Evolutionary conservation across 2,329 filamentous ascomycete species (phyloP).

Genomic region (Ophiostoma sp.): DNA sequence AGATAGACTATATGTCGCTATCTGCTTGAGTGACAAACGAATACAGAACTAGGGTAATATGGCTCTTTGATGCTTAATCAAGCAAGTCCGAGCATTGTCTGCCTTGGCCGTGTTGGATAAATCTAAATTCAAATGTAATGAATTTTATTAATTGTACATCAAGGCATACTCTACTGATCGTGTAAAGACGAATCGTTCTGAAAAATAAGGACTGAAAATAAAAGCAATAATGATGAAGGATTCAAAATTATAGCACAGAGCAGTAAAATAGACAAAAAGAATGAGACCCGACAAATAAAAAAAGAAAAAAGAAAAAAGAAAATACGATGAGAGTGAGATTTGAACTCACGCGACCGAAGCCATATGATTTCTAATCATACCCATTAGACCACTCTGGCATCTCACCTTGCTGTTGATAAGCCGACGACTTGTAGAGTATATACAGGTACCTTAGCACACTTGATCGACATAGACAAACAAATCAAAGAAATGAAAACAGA

Average conservation of each 20-base stretch:
- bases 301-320: slow-evolving; percentile 5
- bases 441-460: neutral
- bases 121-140: too few species aligned
- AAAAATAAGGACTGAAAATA: neutral
- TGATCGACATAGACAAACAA: neutral
- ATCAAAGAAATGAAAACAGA: neutral
- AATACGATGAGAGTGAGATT: slow-evolving; percentile 24
- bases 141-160: too few species aligned
- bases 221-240: neutral
- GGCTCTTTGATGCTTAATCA: too few species aligned
- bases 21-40: too few species aligned
- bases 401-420: slow-evolving; percentile 16
- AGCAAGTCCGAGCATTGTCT: neutral
- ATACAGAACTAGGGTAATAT: too few species aligned
- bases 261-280: neutral
- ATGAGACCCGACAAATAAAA: neutral
- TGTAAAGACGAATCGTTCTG: too few species aligned
- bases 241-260: too few species aligned
- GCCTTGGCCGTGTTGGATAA: too few species aligned
- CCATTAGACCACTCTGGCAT: slow-evolving; percentile 26
- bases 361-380: slow-evolving; percentile 21
- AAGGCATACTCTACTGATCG: too few species aligned
- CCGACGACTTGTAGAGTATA: neutral
- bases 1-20: too few species aligned
- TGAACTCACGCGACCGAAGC: slow-evolving; percentile 25